Conservation (phyloP, 2,329 filamentous ascomycete species). For the Rutstroemia sp. region DNA sequence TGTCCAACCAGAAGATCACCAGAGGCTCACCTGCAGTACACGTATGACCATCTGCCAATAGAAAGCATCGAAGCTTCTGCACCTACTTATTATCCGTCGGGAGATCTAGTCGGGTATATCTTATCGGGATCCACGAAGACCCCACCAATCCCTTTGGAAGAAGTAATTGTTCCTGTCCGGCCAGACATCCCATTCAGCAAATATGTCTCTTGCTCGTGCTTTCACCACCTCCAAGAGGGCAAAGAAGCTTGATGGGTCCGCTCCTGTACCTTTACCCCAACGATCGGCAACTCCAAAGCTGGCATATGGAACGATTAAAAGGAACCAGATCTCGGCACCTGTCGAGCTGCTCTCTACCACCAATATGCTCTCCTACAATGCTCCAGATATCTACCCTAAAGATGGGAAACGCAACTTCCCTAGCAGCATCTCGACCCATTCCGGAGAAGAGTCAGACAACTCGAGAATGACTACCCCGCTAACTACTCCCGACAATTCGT, state of each 20-base stretch:
- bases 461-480: constrained; percentile 38
- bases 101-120: constrained; percentile 13
- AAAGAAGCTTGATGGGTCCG: constrained; percentile 35
- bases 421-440: constrained; percentile 21
- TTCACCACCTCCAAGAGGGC: constrained; percentile 59
- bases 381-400: constrained; percentile 62
- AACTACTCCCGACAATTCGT: constrained; percentile 39
- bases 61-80: background rate
- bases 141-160: constrained; percentile 15
- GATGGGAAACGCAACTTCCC: background rate
- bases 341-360: constrained; percentile 87
- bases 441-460: constrained; percentile 66
- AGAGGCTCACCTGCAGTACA: constrained; percentile 13
- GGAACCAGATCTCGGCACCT: constrained; percentile 74
- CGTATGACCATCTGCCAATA: constrained; percentile 15
- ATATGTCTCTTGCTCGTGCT: constrained; percentile 57
- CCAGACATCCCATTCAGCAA: constrained; percentile 16
- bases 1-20: constrained; percentile 5
- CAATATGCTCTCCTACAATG: constrained; percentile 93
- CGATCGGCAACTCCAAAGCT: constrained; percentile 25
- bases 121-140: constrained; percentile 6
- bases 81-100: constrained; percentile 14
- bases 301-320: constrained; percentile 28
- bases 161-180: constrained; percentile 8
- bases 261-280: constrained; percentile 17